Base-by-base conservation (phyloP, 2,329 filamentous ascomycete genomes). In the Penicillium nordicum region DNA sequence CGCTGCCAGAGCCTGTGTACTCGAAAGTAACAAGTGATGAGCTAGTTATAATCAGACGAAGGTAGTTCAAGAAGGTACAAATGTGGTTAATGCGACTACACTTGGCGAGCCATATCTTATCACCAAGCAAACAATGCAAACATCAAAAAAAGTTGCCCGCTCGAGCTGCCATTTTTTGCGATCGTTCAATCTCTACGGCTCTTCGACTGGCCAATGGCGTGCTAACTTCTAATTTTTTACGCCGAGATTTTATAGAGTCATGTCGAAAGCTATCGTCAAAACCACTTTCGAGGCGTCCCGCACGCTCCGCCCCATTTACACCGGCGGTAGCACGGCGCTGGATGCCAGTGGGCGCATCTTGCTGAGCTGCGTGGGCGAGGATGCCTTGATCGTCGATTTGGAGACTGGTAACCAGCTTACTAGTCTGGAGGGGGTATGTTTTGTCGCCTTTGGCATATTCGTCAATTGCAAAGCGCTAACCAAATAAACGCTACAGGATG, bases 271-370 rank as follows among this genome's bases (percentile, higher is more conserved):
- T 59, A 78, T 78, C 40, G 74, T 82, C 66, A 95, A 92, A 80
- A 97, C 92, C 56, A 96, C 93, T 4, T 99, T 97, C 74, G 90
- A 95, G 69, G 84, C 88, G 57, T 83, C 83, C 63, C 86, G 88
- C 68, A 89, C 91, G 46, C 89, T 99, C 54, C 89, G 92, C 67
- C 94, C 94, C 21, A 93, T 97, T 48, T 97, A 94, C 71, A 96
- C 93, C 2, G 94, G 94, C 53, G 94, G 94, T 42, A 88, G 89
- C 63, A 86, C 96, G 57, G 86, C 90, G 30, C 83, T 97, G 59
- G 91, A 93, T 79, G 84, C 87, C 72, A 85, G 85, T 76, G 92
- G 92, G 50, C 84, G 85, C 67, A 84, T 97, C 61, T 82, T 99
- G 53, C 93, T 92, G 42, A 92, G 92, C 25, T 92, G 89, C 36